Percentiles rank a stretch among this genome's conserved stretches.
These are phyloP conservation scores for Ceratobasidium sp. DNA, from an alignment of 1,284 basidiomycete genomes.

Conservation along the genomic window DNA sequence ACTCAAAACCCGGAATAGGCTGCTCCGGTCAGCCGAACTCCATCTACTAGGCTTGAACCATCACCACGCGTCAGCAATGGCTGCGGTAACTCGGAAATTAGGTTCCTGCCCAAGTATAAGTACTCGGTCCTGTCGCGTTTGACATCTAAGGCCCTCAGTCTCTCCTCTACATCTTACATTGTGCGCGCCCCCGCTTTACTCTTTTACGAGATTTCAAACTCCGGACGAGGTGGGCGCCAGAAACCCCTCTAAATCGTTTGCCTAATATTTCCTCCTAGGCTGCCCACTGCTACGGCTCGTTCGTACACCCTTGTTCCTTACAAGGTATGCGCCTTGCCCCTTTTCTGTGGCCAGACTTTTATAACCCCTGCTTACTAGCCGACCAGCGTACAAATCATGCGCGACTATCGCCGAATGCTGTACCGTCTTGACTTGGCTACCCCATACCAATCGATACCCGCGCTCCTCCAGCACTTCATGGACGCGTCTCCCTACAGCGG, in stretches of 20 bases:
- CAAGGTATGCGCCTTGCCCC: neutral
- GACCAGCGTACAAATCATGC: slow-evolving; percentile 10
- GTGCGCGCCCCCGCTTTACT: neutral
- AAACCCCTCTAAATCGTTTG: neutral
- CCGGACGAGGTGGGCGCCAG: neutral
- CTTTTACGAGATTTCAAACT: neutral
- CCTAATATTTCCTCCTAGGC: neutral
- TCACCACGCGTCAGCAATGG: slow-evolving; percentile 18
- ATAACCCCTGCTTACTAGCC: neutral
- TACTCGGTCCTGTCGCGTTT: slow-evolving; percentile 14
- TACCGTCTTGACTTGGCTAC: slow-evolving; percentile 43
- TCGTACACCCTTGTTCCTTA: neutral
- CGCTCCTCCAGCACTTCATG: slow-evolving; percentile 43
- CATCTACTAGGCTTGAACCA: neutral
- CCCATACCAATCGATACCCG: slow-evolving; percentile 41
- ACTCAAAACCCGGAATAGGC: slow-evolving; percentile 9
- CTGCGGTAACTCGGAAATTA: slow-evolving; percentile 34
- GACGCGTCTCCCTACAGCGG: slow-evolving; percentile 36
- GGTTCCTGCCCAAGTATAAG: slow-evolving; percentile 18
- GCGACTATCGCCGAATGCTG: slow-evolving; percentile 43
- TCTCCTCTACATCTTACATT: neutral
- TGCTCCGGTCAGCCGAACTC: slow-evolving; percentile 25
- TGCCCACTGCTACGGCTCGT: neutral
- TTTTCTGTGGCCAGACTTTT: neutral
- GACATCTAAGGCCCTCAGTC: slow-evolving; percentile 11